Conservation (phyloP, 2,329 filamentous ascomycete genomes). For the Colletotrichum australisinense region DNA sequence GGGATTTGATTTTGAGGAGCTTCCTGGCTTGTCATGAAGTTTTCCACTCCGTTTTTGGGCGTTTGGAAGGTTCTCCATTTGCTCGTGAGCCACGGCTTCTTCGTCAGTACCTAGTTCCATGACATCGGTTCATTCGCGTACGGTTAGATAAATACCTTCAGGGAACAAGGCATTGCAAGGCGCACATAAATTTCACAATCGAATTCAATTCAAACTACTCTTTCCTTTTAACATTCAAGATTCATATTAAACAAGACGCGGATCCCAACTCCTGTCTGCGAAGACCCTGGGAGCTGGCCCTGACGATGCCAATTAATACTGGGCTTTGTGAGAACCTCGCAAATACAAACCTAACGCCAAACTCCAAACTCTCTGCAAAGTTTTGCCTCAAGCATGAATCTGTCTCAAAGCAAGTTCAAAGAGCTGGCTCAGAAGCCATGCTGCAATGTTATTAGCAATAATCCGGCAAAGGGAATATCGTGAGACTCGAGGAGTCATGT, state of each 20-base stretch:
- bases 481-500: too few species aligned
- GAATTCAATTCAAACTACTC: not conserved
- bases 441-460: not conserved
- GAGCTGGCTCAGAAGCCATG: not conserved
- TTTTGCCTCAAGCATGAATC: not conserved
- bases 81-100: not conserved
- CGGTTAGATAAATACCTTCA: not conserved
- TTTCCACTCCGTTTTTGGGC: too few species aligned
- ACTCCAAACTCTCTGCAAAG: not conserved
- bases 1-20: constrained; percentile 69
- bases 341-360: not conserved
- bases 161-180: not conserved
- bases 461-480: too few species aligned
- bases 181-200: not conserved
- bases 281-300: too few species aligned
- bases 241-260: too few species aligned
- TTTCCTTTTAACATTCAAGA: not conserved
- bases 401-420: not conserved
- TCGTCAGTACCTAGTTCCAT: not conserved
- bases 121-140: not conserved
- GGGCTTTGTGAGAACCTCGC: too few species aligned
- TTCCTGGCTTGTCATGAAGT: constrained; percentile 20
- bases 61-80: not conserved
- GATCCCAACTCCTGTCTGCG: too few species aligned
- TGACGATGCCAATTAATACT: too few species aligned